These are phyloP conservation scores for Pseudopithomyces chartarum DNA, from an alignment of 2,329 filamentous ascomycete genomes.

Conservation along the genomic window DNA sequence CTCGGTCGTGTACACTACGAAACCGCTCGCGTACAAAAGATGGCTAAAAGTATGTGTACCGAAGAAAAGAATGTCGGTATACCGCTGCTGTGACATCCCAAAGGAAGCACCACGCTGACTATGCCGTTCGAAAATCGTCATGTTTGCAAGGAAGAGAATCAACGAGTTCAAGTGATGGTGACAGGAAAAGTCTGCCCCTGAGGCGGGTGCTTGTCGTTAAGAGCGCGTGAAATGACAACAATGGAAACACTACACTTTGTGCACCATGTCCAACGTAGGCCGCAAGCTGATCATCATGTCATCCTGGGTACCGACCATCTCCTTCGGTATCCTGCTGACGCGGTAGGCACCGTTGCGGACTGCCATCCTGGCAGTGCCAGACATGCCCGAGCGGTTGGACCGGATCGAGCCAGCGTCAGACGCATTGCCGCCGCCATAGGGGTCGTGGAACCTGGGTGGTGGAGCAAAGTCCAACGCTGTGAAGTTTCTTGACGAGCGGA, in stretches of 20 bases:
- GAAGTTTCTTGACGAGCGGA: slow-evolving; percentile 79
- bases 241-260: slow-evolving; percentile 27
- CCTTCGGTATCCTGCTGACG: slow-evolving; percentile 80
- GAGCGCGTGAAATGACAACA: slow-evolving; percentile 15
- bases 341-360: slow-evolving; percentile 85
- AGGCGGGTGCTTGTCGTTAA: slow-evolving; percentile 33
- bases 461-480: slow-evolving; percentile 82
- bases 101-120: slow-evolving; percentile 31
- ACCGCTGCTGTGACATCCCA: slow-evolving; percentile 8
- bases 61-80: slow-evolving; percentile 11
- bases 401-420: slow-evolving; percentile 58
- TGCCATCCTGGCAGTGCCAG: slow-evolving; percentile 67
- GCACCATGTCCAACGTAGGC: slow-evolving; percentile 60
- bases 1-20: slow-evolving; percentile 17
- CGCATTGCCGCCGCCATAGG: slow-evolving; percentile 26
- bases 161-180: slow-evolving; percentile 29
- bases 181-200: slow-evolving; percentile 38
- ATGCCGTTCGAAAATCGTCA: slow-evolving; percentile 39
- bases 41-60: slow-evolving; percentile 13
- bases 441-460: slow-evolving; percentile 70
- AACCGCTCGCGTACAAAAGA: slow-evolving; percentile 7
- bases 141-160: slow-evolving; percentile 23
- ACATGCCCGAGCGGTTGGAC: slow-evolving; percentile 80
- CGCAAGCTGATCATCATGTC: slow-evolving; percentile 65
- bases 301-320: slow-evolving; percentile 77